A percentile compares a stretch with the other conserved stretches of the same genome.
These are phyloP conservation scores for Drosera spatulata DNA, from an alignment of 179 eudicot genomes.

Conservation along the genomic window DNA sequence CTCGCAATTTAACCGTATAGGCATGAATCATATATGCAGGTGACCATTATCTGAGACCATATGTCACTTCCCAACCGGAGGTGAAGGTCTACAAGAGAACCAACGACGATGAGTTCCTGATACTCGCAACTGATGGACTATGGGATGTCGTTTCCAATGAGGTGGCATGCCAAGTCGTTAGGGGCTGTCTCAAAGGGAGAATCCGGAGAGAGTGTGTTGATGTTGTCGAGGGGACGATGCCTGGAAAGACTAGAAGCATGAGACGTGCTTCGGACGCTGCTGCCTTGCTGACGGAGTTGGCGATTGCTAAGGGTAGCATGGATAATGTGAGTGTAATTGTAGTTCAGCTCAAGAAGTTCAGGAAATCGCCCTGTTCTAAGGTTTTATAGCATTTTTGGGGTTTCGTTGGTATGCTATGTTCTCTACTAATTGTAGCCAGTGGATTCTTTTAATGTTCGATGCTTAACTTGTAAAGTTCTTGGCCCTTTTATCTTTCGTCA, in stretches of 20 bases:
- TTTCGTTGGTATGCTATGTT: no score
- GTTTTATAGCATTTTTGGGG: no score
- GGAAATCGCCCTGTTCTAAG: conserved; percentile 1
- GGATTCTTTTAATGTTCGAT: no score
- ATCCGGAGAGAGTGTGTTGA: conserved; percentile 9
- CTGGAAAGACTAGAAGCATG: neutral
- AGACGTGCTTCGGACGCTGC: conserved; percentile 29
- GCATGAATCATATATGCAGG: conserved; percentile 24
- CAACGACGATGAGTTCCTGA: conserved; percentile 43
- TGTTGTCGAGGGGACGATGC: neutral
- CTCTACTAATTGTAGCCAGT: no score
- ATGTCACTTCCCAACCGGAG: conserved; percentile 52
- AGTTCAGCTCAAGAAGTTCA: conserved; percentile 13
- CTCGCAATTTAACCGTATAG: neutral
- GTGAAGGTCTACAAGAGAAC: conserved; percentile 37
- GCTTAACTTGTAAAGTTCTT: no score
- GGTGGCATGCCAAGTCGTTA: conserved; percentile 46
- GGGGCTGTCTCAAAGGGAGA: conserved; percentile 37
- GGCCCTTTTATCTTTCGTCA: no score
- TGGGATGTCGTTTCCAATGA: conserved; percentile 76
- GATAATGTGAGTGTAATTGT: conserved; percentile 41
- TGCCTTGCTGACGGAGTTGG: conserved; percentile 29
- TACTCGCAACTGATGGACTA: conserved; percentile 64
- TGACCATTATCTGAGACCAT: conserved; percentile 58
- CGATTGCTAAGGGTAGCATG: conserved; percentile 32